A percentile compares a stretch with the other conserved stretches of the same genome.
Conservation (phyloP, 2,329 filamentous ascomycete genomes). For the Alternaria brassicae region DNA sequence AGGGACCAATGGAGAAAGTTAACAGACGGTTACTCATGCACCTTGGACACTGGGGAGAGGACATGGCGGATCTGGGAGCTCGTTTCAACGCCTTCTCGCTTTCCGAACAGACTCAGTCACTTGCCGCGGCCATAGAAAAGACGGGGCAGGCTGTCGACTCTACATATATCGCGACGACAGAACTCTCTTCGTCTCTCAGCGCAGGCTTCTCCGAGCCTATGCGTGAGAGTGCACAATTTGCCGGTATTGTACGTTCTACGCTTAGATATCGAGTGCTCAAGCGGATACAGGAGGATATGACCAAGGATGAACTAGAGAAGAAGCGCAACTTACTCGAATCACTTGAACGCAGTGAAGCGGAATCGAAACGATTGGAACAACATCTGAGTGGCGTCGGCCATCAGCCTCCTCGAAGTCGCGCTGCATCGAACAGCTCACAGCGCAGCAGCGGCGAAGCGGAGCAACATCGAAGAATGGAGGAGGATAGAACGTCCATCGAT, state of each 20-base stretch:
- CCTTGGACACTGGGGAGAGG: conserved; percentile 80
- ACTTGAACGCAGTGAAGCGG: conserved; percentile 90
- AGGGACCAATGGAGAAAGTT: conserved; percentile 95
- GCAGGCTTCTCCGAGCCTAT: conserved; percentile 97
- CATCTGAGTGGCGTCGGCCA: conserved; percentile 81
- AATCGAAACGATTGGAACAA: conserved; percentile 91
- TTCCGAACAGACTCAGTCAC: conserved; percentile 85
- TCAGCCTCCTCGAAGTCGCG: conserved; percentile 69
- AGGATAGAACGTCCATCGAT: conserved; percentile 90
- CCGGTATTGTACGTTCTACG: conserved; percentile 88
- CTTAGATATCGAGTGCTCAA: conserved; percentile 90
- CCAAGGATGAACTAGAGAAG: conserved; percentile 87
- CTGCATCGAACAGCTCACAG: conserved; percentile 63
- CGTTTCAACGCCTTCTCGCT: conserved; percentile 96
- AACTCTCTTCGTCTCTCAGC: conserved; percentile 84
- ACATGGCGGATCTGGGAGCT: conserved; percentile 92
- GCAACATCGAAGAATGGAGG: conserved; percentile 58
- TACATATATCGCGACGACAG: conserved; percentile 94
- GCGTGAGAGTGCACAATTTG: conserved; percentile 97
- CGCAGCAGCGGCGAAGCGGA: conserved; percentile 49
- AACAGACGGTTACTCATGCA: conserved; percentile 90
- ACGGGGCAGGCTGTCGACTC: conserved; percentile 94
- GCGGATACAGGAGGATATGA: conserved; percentile 96
- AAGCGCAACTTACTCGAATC: conserved; percentile 83
- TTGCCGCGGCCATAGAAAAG: conserved; percentile 91